Evolutionary conservation across 306 rosid genomes (phyloP), one percentile per base, ranked within the genome.

Genomic region (Luffa aegyptiaca): DNA sequence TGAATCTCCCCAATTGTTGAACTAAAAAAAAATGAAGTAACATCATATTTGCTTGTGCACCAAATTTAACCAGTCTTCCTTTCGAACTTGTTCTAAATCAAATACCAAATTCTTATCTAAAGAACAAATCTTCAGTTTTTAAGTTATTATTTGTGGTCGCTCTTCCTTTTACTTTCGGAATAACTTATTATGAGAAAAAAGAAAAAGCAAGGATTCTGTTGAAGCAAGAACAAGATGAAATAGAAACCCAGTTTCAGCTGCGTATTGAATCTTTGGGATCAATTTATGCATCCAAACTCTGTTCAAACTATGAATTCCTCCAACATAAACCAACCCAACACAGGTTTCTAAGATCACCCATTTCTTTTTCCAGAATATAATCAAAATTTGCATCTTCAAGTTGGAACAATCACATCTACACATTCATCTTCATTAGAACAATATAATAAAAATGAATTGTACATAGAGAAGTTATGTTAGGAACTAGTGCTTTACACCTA

Each of bases 401-500:
- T 13, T 46, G 59, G 72, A 74, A 74, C 12, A 74, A 74, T 74
- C 14, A 3, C 31, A 74, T 74, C 76, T 71, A 31, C 76, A 71
- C 57, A 45, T 71, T 12, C 46, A 49, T 51, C 46, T 51, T 51
- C 78, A 51, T 74, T 51, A 51, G 59, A 74, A 66, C 45, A 51
- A 73, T 26, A 74, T 51, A 51, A 49, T 33, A 72, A 72, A 42
- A 46, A 72, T 46, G 33, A 49, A 74, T 49, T 74, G 62, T 74
- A 49, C 78, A 74, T 26, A 74, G 16, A 74, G 61, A 74, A 74
- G 62, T 51, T 74, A 51, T 71, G 41, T 71, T 71, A 46, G n/a
- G 57, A 71, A 71, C 21, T 26, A 71, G 57, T 45, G 76, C 31
- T 74, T 74, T 74, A 52, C 46, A 49, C 57, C 78, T 31, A 74